Base-by-base conservation (phyloP, 768 basidiomycete species). In the Lactifluus echinatus region DNA sequence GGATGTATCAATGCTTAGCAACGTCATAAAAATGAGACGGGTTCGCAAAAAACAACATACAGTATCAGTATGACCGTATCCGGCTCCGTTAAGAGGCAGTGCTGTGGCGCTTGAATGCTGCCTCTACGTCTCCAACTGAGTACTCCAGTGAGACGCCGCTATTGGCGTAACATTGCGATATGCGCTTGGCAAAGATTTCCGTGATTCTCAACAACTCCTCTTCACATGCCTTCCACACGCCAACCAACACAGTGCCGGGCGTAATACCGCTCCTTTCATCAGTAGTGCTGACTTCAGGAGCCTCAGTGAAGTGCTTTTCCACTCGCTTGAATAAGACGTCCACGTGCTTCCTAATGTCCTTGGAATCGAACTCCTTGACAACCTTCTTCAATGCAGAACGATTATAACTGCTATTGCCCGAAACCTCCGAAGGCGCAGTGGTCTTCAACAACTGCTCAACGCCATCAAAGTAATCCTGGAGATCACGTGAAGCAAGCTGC, bases 291-390 rank as follows among this genome's bases (percentile, higher is more conserved):
- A 82, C 85, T 60, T 85, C 87, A 10, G 85, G 83, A 1, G 81
- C 82, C 65, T 93, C 90, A 6, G 85, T 85, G 66, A 96, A 97
- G 67, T 98, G 95, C 70, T 98, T 98, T 71, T 95, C 91, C 28
- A 98, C 90, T 10, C 95, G 83, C 67, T 90, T 90, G 71, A 85
- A 86, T 36, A 98, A 76, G 8, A 80, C 80, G 54, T 97, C 95
- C 50, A 95, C 74, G 59, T 88, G 78, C 68, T 95, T 95, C 36
- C 89, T 85, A 12, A 98, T 73, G 68, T 98, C 95, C 71, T 96
- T 98, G 37, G 82, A 73, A 60, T 80, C 85, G 68, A 83, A 87
- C 65, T 96, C 94, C 67, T 89, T 92, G 48, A 91, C 72, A 14
- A 89, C 78, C 66, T 89, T 91, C 70, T 89, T 91, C n/a, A 95